Evolutionary conservation across 2,329 filamentous ascomycete genomes (phyloP).

Genomic region (Calonectria crousiana): DNA sequence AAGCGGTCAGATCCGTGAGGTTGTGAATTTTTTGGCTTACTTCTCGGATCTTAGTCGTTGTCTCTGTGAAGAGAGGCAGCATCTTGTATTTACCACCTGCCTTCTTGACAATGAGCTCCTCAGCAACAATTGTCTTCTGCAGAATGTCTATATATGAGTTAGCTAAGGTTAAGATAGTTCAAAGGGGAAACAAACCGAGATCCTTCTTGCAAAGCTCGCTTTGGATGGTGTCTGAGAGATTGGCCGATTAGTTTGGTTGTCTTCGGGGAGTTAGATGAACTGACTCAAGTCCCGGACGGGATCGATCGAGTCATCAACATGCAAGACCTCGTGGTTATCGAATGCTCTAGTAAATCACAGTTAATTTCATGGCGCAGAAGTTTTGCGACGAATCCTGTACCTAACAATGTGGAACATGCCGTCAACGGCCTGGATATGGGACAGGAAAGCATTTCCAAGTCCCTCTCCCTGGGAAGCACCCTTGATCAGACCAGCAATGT

Average conservation of each 20-base stretch:
- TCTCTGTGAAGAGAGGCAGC: conserved; percentile 58
- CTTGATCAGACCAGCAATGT: conserved; percentile 60
- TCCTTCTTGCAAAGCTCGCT: conserved; percentile 54
- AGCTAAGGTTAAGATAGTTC: background rate
- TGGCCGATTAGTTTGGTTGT: conserved; percentile 9
- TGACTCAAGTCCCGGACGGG: conserved; percentile 56
- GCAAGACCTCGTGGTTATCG: conserved; percentile 59
- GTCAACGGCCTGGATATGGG: conserved; percentile 60
- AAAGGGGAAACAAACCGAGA: conserved; percentile 32
- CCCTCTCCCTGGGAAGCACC: conserved; percentile 58
- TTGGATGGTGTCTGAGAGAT: conserved; percentile 39
- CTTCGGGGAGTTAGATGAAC: conserved; percentile 28
- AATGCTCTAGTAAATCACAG: conserved; percentile 49
- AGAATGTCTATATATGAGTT: conserved; percentile 50
- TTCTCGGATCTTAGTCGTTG: conserved; percentile 54
- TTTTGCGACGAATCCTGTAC: conserved; percentile 31
- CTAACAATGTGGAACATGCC: conserved; percentile 60
- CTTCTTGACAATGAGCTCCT: conserved; percentile 55
- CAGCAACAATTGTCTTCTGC: conserved; percentile 52
- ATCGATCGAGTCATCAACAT: conserved; percentile 61
- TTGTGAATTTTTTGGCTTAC: conserved; percentile 27
- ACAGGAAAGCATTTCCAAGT: conserved; percentile 59
- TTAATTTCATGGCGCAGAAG: conserved; percentile 19
- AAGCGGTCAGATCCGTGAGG: background rate
- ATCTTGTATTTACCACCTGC: conserved; percentile 60